Evolutionary conservation across 805 yeast species (phyloP).

Genomic region (Saccharomycopsis fodiens): DNA sequence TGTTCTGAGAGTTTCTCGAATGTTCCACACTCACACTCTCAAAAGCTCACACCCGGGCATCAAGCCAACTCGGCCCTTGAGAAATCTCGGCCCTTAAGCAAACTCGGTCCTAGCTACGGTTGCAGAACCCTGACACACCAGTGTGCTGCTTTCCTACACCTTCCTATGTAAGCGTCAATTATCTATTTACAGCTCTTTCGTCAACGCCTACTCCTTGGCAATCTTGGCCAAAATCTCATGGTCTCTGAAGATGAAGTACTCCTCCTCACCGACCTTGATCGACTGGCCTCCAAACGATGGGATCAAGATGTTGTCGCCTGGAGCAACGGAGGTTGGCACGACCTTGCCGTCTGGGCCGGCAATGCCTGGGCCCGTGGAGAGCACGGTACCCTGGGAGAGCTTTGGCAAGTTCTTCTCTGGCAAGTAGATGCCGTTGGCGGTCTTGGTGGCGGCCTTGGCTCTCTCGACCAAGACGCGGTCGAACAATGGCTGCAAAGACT

Average conservation of each 20-base stretch:
- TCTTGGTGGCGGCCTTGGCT: conserved; percentile 81
- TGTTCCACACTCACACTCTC: too few species aligned
- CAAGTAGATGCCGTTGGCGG: conserved; percentile 86
- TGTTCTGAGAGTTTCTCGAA: too few species aligned
- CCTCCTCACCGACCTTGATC: conserved; percentile 82
- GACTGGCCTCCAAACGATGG: conserved; percentile 92
- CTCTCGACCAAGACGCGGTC: conserved; percentile 97
- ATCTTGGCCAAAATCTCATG: conserved; percentile 92
- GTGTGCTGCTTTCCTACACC: too few species aligned
- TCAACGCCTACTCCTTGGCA: conserved; percentile 38
- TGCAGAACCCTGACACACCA: too few species aligned
- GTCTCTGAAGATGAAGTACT: conserved; percentile 75
- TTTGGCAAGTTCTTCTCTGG: conserved; percentile 96
- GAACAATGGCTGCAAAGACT: conserved; percentile 82
- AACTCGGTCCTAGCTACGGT: too few species aligned
- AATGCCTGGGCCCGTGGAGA: conserved; percentile 94
- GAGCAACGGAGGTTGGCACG: conserved; percentile 65
- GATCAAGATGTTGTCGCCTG: conserved; percentile 91
- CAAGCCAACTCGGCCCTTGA: not conserved
- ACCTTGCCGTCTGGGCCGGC: conserved; percentile 67
- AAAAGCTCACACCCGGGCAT: not conserved
- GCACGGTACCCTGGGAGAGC: conserved; percentile 83
- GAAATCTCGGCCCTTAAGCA: not conserved
- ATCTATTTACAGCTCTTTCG: conserved; percentile 1
- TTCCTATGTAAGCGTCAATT: too few species aligned